Conservation (phyloP, 176 grass and related monocot genomes). For the Rhynchospora tenuis region DNA sequence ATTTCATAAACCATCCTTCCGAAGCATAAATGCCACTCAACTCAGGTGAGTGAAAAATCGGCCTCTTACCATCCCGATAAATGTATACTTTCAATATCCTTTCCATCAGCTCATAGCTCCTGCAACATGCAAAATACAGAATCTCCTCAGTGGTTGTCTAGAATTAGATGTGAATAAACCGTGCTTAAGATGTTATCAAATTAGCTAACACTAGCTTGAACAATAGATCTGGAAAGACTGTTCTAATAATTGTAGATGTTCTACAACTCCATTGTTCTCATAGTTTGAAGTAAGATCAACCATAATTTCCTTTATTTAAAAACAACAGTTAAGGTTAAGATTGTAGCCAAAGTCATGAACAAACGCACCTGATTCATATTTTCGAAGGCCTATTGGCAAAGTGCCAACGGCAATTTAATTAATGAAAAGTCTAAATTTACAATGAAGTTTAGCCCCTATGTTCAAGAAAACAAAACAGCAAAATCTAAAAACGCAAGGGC, state of each 20-base stretch:
- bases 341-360: too few relatives aligned
- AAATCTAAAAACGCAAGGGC: background rate
- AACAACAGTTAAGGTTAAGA: too few relatives aligned
- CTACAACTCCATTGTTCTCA: background rate
- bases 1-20: slow-evolving; percentile 87
- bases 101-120: slow-evolving; percentile 90
- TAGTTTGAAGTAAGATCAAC: background rate
- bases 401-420: too few relatives aligned
- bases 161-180: background rate
- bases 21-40: slow-evolving; percentile 72
- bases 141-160: background rate
- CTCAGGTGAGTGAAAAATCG: slow-evolving; percentile 73
- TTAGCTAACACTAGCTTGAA: background rate
- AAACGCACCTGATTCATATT: too few relatives aligned
- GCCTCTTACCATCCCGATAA: slow-evolving; percentile 55
- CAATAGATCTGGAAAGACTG: background rate
- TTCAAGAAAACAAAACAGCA: too few relatives aligned
- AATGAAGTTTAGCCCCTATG: too few relatives aligned
- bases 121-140: slow-evolving; percentile 23
- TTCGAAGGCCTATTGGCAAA: too few relatives aligned
- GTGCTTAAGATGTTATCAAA: background rate
- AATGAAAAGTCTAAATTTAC: too few relatives aligned
- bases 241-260: background rate
- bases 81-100: slow-evolving; percentile 76
- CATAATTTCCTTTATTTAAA: background rate